phyloP scores from a whole-genome alignment of 495 filamentous ascomycete species.

The Podospora pseudopauciseta region DNA sequence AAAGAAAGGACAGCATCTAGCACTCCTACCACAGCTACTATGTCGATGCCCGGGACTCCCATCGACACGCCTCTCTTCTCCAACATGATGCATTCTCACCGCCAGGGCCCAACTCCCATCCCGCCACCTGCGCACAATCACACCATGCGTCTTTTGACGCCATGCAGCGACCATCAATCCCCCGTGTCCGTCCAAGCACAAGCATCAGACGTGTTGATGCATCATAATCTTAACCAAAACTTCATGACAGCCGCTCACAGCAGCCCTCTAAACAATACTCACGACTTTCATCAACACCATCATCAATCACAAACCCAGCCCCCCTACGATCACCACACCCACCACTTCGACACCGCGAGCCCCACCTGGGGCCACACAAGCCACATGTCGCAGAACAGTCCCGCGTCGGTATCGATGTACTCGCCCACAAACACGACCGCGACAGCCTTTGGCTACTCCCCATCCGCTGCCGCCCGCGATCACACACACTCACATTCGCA shows the following conservation, averaged over 20 bases:
- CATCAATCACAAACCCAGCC: neutral
- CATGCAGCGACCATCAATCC: conserved; percentile 36
- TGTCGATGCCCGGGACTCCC: neutral
- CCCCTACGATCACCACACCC: conserved; percentile 1
- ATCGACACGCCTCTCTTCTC: neutral
- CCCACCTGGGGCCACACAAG: neutral
- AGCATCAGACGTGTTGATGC: neutral
- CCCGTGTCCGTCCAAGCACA: neutral
- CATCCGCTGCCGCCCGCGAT: neutral
- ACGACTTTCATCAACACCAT: neutral
- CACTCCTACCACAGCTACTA: neutral
- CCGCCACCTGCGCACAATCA: conserved; percentile 18
- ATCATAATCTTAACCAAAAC: neutral
- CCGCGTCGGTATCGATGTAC: neutral
- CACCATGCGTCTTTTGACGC: conserved; percentile 39
- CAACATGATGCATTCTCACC: conserved; percentile 8
- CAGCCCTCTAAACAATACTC: neutral
- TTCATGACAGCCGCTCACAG: neutral
- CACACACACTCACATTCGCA: neutral
- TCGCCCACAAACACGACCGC: neutral
- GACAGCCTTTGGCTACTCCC: neutral
- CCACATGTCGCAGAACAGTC: neutral
- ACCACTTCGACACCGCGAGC: neutral
- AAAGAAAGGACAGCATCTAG: conserved; percentile 24
- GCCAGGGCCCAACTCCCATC: conserved; percentile 9